These are phyloP conservation scores for Larix sibirica DNA, from an alignment of 83 land plant genomes.

Conservation along the genomic window DNA sequence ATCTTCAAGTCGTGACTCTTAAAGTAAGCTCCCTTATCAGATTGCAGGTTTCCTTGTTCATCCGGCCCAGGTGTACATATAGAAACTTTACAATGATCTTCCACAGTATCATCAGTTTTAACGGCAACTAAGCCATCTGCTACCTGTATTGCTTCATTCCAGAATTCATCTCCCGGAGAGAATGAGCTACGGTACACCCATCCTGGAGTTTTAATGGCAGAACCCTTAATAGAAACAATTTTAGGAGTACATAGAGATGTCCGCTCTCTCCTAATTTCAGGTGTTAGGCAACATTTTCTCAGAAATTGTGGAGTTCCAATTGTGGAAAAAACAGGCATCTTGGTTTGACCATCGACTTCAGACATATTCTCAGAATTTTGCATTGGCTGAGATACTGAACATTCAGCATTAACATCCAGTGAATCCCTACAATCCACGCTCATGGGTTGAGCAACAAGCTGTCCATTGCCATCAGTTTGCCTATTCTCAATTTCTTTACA, in stretches of 20 bases:
- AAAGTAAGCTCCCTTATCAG: not conserved
- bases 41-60: not conserved
- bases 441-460: not conserved
- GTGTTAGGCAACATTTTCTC: not conserved
- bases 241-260: not conserved
- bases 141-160: constrained; percentile 51
- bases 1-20: not conserved
- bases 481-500: not conserved
- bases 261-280: not conserved
- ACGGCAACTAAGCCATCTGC: constrained; percentile 35
- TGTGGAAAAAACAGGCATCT: not conserved
- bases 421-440: not conserved
- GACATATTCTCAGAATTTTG: not conserved
- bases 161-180: constrained; percentile 53
- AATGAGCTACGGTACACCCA: constrained; percentile 37
- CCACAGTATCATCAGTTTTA: constrained; percentile 4
- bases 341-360: not conserved
- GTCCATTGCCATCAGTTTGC: not conserved
- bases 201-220: constrained; percentile 18
- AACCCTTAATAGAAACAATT: not conserved
- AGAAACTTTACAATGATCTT: constrained; percentile 8
- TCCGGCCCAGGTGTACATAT: not conserved
- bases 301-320: not conserved
- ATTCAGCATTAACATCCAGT: not conserved
- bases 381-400: not conserved